Base-by-base conservation (phyloP, 345 rosid genomes). In the Camelina neglecta region DNA sequence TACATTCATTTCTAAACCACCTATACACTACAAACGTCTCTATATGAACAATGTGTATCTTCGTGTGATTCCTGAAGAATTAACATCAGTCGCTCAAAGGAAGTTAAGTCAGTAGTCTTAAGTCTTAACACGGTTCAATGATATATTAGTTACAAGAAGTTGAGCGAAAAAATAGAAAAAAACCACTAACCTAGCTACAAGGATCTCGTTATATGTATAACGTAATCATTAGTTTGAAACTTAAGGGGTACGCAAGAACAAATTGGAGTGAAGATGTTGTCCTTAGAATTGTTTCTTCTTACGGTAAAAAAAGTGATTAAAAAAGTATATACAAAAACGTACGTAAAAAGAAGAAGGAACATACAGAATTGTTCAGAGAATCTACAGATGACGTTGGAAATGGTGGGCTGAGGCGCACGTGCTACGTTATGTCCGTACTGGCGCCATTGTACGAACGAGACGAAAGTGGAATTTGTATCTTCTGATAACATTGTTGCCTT, bases 341-440 rank as follows among this genome's bases (percentile, higher is more conserved):
- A 35, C 12, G 2, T 24, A 15, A 8, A 45, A n/a, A 15, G 15
- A 62, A 45, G 60, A 60, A 20, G 5, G 65, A 47, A 38, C 41
- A 38, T 49, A 21, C 29, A 72, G 38, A 60, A 49, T 8, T 21
- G 7, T 29, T 29, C 18, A 60, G 59, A 60, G 20, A 61, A 49
- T 45, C 42, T 45, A 33, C 33, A 16, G 45, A 31, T 70, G 45
- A 45, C 31, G 56, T 45, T 70, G 13, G 21, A 45, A 20, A 33
- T 70, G 74, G 65, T 70, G 74, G 74, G 65, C 47, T 45, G 57
- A 18, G 65, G 45, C 3, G 65, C 65, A 70, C 66, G 74, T 70
- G 66, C 21, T 58, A 70, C 3, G 45, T 31, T 58, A 45, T 23
- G 57, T 47, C 38, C 47, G 57, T 47, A 70, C 66, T 42, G 20